Evolutionary conservation across 208 protist species (phyloP).

Genomic region (Herpetomonas tarakana): DNA sequence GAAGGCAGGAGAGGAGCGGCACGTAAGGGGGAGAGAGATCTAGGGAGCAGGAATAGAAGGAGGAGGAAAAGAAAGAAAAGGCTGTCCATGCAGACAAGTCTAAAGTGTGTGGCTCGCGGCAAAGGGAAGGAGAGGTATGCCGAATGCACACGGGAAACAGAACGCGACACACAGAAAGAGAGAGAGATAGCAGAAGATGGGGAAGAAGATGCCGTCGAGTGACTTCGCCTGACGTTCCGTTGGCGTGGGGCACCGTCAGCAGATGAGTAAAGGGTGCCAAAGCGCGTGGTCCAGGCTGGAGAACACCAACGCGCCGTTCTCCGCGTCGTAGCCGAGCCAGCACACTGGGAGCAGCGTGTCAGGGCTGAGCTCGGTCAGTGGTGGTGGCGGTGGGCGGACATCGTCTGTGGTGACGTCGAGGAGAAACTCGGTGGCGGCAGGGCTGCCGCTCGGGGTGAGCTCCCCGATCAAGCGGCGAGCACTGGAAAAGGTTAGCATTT

Average conservation of each 20-base stretch:
- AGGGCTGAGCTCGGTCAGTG: neutral
- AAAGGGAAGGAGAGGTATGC: neutral
- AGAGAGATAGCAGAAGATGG: too few relatives aligned
- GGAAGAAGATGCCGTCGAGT: too few relatives aligned
- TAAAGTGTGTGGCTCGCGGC: too few relatives aligned
- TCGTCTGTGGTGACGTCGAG: too few relatives aligned
- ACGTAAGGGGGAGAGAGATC: neutral
- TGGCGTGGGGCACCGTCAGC: too few relatives aligned
- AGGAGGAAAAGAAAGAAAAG: conserved; percentile 10
- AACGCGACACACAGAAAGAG: neutral
- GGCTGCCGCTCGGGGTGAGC: conserved; percentile 16
- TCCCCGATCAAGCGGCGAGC: conserved; percentile 23
- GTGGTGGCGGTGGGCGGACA: too few relatives aligned
- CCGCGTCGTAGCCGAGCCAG: conserved; percentile 69
- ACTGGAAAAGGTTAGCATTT: conserved; percentile 32
- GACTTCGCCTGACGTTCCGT: too few relatives aligned
- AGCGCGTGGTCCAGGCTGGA: conserved; percentile 26
- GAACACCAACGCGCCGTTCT: conserved; percentile 32
- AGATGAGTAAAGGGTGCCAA: conserved; percentile 54
- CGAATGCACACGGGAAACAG: neutral
- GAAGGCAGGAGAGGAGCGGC: too few relatives aligned
- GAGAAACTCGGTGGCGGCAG: neutral
- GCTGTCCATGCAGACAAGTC: too few relatives aligned
- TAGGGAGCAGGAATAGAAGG: neutral
- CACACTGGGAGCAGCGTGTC: conserved; percentile 21